Conservation (phyloP, 768 basidiomycete species). For the Russula emetica region DNA sequence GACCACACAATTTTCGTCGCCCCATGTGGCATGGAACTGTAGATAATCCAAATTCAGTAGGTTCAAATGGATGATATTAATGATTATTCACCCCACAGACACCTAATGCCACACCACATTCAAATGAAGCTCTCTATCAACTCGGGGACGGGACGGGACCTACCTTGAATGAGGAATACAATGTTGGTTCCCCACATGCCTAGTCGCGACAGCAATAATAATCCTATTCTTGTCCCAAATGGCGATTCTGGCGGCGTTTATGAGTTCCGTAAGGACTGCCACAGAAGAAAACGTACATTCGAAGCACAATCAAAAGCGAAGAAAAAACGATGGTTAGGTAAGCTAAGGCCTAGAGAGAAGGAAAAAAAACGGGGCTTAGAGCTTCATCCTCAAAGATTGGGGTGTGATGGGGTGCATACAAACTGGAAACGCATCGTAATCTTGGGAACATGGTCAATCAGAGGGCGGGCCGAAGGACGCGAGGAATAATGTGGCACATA, state of each 20-base stretch:
- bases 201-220: neutral
- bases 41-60: neutral
- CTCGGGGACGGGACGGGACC: neutral
- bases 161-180: neutral
- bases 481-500: neutral
- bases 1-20: neutral
- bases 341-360: neutral
- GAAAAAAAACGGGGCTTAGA: neutral
- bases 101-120: neutral
- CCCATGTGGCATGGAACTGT: neutral
- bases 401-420: neutral
- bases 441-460: neutral
- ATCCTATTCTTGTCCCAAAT: neutral
- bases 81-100: neutral
- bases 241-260: neutral
- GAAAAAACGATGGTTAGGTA: neutral
- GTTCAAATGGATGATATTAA: neutral
- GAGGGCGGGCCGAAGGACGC: neutral
- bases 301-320: constrained; percentile 10
- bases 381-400: neutral
- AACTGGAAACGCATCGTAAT: neutral
- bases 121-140: too few relatives aligned
- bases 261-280: neutral
- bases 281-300: constrained; percentile 6
- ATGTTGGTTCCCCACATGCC: neutral